A percentile compares a stretch with the other conserved stretches of the same genome.
These are phyloP conservation scores for Beauveria sp. DNA, from an alignment of 2,329 filamentous ascomycete species.

Conservation along the genomic window DNA sequence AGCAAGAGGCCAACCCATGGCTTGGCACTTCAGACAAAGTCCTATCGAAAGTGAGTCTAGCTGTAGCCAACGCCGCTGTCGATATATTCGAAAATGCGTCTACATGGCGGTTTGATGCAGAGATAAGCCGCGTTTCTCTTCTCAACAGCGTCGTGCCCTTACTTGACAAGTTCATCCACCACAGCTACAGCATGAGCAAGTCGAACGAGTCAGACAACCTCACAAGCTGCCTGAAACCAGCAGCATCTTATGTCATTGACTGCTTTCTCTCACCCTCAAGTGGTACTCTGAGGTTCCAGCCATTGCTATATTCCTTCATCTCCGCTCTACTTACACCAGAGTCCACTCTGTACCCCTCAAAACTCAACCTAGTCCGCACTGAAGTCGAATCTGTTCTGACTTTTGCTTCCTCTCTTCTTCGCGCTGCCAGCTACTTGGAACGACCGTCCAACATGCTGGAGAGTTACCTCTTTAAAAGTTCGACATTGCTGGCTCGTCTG, in stretches of 20 bases:
- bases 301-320: conserved; percentile 64
- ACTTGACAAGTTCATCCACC: conserved; percentile 64
- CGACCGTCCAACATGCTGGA: conserved; percentile 61
- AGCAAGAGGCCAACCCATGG: conserved; percentile 47
- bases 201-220: conserved; percentile 36
- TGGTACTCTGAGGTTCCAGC: conserved; percentile 67
- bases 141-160: conserved; percentile 59
- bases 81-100: conserved; percentile 81
- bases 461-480: conserved; percentile 71
- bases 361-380: conserved; percentile 46
- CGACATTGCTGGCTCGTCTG: conserved; percentile 67
- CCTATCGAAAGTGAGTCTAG: conserved; percentile 61
- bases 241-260: conserved; percentile 69
- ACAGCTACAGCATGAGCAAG: conserved; percentile 69
- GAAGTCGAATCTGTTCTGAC: conserved; percentile 58
- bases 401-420: conserved; percentile 63
- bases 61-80: conserved; percentile 67
- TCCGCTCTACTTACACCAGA: conserved; percentile 38
- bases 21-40: conserved; percentile 72
- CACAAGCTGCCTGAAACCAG: conserved; percentile 58
- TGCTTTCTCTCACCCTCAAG: conserved; percentile 66
- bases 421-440: conserved; percentile 57
- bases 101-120: conserved; percentile 73
- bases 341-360: conserved; percentile 54
- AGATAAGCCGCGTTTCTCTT: conserved; percentile 61